phyloP scores from a whole-genome alignment of 768 basidiomycete genomes.

The Lentinula aciculospora region DNA sequence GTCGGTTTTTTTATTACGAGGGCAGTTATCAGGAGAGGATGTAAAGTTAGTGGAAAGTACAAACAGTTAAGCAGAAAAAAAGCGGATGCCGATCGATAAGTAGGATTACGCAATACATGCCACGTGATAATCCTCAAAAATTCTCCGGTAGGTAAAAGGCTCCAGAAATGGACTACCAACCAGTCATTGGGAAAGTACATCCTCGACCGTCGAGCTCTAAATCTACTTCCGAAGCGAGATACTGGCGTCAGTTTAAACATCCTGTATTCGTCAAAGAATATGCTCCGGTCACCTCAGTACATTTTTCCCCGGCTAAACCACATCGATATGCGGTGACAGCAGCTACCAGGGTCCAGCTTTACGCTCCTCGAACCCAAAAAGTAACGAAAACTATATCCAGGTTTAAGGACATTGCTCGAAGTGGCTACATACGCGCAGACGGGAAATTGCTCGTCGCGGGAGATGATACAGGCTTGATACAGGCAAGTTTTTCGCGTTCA shows the following conservation, averaged over 20 bases:
- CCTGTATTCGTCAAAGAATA: conserved; percentile 97
- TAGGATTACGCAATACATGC: background rate
- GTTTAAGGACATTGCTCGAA: conserved; percentile 93
- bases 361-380: conserved; percentile 94
- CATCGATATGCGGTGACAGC: conserved; percentile 96
- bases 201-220: conserved; percentile 47
- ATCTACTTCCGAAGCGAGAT: conserved; percentile 69
- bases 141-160: background rate
- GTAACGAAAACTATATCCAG: conserved; percentile 93
- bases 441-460: conserved; percentile 95
- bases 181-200: conserved; percentile 62
- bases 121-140: background rate
- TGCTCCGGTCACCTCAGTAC: conserved; percentile 90
- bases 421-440: conserved; percentile 84
- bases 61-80: conserved; percentile 9
- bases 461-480: conserved; percentile 87
- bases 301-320: conserved; percentile 83
- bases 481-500: conserved; percentile 39
- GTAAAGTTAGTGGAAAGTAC: conserved; percentile 4
- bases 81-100: conserved; percentile 23
- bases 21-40: conserved; percentile 16
- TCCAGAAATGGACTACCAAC: conserved; percentile 67
- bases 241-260: conserved; percentile 84
- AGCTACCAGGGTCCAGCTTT: conserved; percentile 90
- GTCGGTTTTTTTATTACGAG: conserved; percentile 11